These are phyloP conservation scores for Panicum hallii DNA, from an alignment of 202 grass and related monocot species.

Conservation along the genomic window DNA sequence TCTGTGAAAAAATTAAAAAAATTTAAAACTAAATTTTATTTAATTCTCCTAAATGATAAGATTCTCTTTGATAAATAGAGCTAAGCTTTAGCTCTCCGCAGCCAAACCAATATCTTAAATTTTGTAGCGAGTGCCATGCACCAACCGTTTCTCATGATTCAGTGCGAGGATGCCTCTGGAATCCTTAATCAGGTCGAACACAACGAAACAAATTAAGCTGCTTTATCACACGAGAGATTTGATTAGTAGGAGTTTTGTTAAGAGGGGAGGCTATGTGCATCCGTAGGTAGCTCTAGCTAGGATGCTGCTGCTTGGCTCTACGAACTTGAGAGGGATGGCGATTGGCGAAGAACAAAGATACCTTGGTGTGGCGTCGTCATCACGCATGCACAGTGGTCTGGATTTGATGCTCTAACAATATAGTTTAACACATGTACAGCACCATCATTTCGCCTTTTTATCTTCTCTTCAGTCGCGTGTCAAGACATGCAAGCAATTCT, in stretches of 20 bases:
- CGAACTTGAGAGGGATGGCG: background rate
- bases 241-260: background rate
- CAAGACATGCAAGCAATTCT: background rate
- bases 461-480: background rate
- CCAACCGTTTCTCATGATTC: slow-evolving; percentile 1
- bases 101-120: background rate
- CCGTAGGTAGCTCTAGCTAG: background rate
- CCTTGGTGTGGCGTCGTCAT: slow-evolving; percentile 15
- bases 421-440: background rate
- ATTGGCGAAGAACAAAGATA: background rate
- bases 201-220: background rate
- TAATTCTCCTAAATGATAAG: no score
- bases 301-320: background rate
- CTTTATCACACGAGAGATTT: background rate
- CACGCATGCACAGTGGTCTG: background rate
- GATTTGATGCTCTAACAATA: slow-evolving; percentile 41
- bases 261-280: background rate
- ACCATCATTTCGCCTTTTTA: background rate
- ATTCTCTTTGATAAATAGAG: no score
- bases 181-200: slow-evolving; percentile 46
- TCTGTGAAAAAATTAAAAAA: no score
- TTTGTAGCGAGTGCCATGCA: background rate
- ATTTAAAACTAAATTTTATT: no score
- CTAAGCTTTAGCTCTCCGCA: no score
- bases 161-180: background rate